Base-by-base conservation (phyloP, 352 stramenopile species). In the Phytopythium mirpurense region DNA sequence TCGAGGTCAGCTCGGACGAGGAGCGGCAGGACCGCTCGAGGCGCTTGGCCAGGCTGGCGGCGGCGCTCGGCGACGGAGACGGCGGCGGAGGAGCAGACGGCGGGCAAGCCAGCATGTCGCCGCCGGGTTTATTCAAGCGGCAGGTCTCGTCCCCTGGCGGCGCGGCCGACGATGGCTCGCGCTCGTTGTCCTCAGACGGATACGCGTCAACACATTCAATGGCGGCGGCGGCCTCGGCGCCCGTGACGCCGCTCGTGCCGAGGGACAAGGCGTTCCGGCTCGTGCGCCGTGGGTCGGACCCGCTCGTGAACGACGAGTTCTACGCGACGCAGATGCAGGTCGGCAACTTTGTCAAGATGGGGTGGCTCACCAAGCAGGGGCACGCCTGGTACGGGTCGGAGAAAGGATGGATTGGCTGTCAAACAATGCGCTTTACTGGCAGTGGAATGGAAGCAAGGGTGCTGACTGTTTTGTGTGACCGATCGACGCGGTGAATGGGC, bases 361-460 rank as follows among this genome's bases (percentile, higher is more conserved):
- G 80, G 5, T 93, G 83, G 83, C 78, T 93, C 52, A 90, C 67
- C 9, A 93, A 93, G 62, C 80, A 93, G 35, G 83, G 83, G 0
- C 83, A 93, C 67, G 70, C 89, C 55, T 90, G 83, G 82, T 83
- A 47, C 23, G 41, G n/a, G 1, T 11, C 14, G 58, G n/a, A n/a
- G n/a, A n/a, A n/a, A n/a, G n/a, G n/a, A n/a, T n/a, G n/a, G n/a
- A n/a, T n/a, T n/a, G n/a, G n/a, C n/a, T n/a, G n/a, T n/a, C n/a
- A n/a, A n/a, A n/a, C n/a, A n/a, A n/a, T n/a, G n/a, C n/a, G n/a
- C n/a, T n/a, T n/a, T n/a, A n/a, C n/a, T n/a, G n/a, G n/a, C n/a
- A n/a, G n/a, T n/a, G n/a, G n/a, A n/a, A n/a, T n/a, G 5, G 29
- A 10, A 32, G 29, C 29, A 32, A 32, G 29, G 32, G 11, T 10